A percentile compares a stretch with the other conserved stretches of the same genome.
These are phyloP conservation scores for Alternaria longipes DNA, from an alignment of 2,329 filamentous ascomycete genomes.

Conservation along the genomic window DNA sequence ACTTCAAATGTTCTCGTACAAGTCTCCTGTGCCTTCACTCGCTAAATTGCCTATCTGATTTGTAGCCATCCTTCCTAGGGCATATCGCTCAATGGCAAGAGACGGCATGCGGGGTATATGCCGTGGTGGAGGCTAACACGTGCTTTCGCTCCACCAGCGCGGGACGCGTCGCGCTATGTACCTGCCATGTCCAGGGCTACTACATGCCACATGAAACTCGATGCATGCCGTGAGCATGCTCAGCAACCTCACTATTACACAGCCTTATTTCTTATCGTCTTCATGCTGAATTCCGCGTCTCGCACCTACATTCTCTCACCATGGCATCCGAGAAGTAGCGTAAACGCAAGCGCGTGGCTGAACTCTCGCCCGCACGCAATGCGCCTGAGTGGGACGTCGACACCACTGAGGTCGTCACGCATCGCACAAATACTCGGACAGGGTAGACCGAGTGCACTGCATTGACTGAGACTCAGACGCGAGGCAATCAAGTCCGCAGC, in stretches of 20 bases:
- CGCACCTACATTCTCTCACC: neutral
- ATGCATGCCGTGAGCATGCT: neutral
- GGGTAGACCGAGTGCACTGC: neutral
- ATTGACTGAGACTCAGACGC: slow-evolving; percentile 1
- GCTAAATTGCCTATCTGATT: neutral
- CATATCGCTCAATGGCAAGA: neutral
- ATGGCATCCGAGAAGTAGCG: neutral
- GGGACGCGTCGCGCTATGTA: neutral
- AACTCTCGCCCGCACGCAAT: neutral
- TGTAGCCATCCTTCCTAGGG: neutral
- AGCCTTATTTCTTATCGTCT: neutral
- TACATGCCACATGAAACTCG: neutral
- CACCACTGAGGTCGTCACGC: slow-evolving; percentile 3
- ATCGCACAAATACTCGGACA: neutral
- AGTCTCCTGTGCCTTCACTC: neutral
- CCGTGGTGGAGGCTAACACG: neutral
- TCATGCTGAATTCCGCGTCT: neutral
- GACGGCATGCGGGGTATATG: slow-evolving; percentile 1
- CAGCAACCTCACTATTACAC: no score
- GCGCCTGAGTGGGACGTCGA: slow-evolving; percentile 1
- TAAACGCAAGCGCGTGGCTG: slow-evolving; percentile 10
- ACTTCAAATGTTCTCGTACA: neutral
- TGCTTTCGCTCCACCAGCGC: slow-evolving; percentile 10
- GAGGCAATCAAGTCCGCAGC: neutral
- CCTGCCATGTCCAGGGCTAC: neutral